A percentile compares a stretch with the other conserved stretches of the same genome.
phyloP scores from a whole-genome alignment of 2,329 filamentous ascomycete genomes.

The Alternaria novae-zelandiae region DNA sequence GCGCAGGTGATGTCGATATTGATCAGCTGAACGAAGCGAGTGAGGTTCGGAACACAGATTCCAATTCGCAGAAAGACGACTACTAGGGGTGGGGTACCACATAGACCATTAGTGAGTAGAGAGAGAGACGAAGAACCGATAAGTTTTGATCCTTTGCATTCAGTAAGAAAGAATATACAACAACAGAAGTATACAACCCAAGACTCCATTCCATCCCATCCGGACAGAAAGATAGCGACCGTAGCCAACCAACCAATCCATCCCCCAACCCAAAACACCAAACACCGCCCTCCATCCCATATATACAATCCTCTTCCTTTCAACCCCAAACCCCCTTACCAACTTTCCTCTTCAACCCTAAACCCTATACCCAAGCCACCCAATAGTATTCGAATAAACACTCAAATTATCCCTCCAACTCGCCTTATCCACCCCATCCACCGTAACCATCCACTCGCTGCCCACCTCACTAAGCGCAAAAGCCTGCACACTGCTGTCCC shows the following conservation, averaged over 20 bases:
- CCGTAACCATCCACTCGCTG: slow-evolving; percentile 55
- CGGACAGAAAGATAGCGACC: not conserved
- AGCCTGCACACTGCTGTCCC: slow-evolving; percentile 47
- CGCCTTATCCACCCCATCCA: slow-evolving; percentile 53
- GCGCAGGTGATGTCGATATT: not conserved
- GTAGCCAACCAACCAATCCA: not conserved
- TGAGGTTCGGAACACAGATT: too few species aligned
- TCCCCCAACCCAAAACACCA: not conserved
- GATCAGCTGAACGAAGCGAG: not conserved
- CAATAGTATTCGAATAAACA: slow-evolving; percentile 46
- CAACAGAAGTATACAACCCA: not conserved
- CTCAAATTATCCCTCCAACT: slow-evolving; percentile 57
- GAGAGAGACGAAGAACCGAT: not conserved
- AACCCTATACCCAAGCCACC: slow-evolving; percentile 43
- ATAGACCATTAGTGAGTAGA: not conserved
- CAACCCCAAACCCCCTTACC: not conserved
- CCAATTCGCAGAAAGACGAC: not conserved
- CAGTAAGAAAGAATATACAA: not conserved
- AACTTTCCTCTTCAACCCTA: not conserved
- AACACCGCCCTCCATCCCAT: not conserved
- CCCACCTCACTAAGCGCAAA: slow-evolving; percentile 60
- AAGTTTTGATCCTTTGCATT: not conserved
- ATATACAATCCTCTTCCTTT: not conserved
- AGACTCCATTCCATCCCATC: not conserved
- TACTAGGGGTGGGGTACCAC: not conserved